phyloP scores from a whole-genome alignment of 164 flowering plant genomes.

The Taxillus chinensis region DNA sequence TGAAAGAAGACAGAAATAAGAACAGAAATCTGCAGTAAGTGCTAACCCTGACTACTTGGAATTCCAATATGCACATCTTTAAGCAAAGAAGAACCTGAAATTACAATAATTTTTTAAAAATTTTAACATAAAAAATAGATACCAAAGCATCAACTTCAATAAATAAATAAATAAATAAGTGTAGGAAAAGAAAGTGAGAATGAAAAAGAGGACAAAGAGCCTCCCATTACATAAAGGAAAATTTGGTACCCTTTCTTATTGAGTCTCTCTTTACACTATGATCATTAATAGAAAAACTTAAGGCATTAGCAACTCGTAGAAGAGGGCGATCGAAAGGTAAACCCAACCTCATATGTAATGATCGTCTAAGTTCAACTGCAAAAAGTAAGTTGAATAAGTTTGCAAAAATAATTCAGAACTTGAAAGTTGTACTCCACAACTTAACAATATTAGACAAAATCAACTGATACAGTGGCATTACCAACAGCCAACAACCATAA shows the following conservation, averaged over 20 bases:
- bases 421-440: neutral
- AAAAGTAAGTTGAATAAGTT: slow-evolving; percentile 4
- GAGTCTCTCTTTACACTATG: slow-evolving; percentile 23
- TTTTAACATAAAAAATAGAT: too few relatives aligned
- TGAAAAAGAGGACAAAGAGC: neutral
- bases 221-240: neutral
- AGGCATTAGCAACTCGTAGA: slow-evolving; percentile 66
- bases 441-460: neutral
- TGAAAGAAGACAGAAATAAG: neutral
- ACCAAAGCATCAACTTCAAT: neutral
- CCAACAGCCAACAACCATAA: too few relatives aligned
- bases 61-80: slow-evolving; percentile 81
- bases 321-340: slow-evolving; percentile 89
- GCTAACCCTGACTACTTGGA: slow-evolving; percentile 84
- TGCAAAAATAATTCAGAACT: neutral
- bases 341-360: slow-evolving; percentile 71
- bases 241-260: slow-evolving; percentile 34
- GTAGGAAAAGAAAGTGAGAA: neutral
- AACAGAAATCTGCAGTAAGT: neutral
- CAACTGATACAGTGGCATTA: neutral
- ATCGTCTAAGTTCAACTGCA: slow-evolving; percentile 76
- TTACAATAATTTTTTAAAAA: neutral
- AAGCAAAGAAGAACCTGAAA: slow-evolving; percentile 53
- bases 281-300: slow-evolving; percentile 28
- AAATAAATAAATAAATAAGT: neutral